phyloP scores from a whole-genome alignment of 176 grass and related monocot species.

The Stipa capillata region DNA sequence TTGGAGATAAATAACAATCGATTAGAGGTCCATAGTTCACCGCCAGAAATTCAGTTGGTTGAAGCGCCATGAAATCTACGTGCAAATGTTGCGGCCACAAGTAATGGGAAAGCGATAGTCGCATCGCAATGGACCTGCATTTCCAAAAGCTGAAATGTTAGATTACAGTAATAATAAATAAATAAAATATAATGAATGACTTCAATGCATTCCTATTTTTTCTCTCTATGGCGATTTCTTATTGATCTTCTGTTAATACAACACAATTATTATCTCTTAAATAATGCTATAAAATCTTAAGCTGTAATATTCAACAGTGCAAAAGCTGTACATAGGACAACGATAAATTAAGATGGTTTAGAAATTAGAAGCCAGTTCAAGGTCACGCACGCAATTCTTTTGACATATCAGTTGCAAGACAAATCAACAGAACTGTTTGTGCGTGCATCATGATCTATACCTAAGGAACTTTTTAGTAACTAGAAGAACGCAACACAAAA shows the following conservation, averaged over 20 bases:
- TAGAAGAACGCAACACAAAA: not conserved
- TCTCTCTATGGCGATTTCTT: not conserved
- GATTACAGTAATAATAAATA: not conserved
- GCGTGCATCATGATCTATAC: not conserved
- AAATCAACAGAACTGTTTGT: not conserved
- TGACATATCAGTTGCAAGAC: not conserved
- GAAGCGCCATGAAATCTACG: slow-evolving; percentile 23
- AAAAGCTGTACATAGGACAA: not conserved
- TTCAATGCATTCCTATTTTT: not conserved
- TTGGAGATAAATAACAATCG: not conserved
- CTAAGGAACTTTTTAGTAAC: not conserved
- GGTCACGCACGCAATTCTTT: not conserved
- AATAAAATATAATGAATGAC: not conserved
- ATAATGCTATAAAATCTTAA: not conserved
- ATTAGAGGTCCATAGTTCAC: not conserved
- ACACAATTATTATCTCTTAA: not conserved
- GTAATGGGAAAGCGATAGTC: slow-evolving; percentile 71
- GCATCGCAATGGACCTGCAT: slow-evolving; percentile 86
- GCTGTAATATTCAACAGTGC: not conserved
- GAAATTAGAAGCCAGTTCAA: not conserved
- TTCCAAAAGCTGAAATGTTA: not conserved
- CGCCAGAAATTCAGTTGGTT: not conserved
- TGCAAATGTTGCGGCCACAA: slow-evolving; percentile 80
- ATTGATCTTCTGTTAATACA: not conserved
- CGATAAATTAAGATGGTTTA: not conserved